Evolutionary conservation across 2,329 filamentous ascomycete genomes (phyloP).

Genomic region (Penicillium sp.): DNA sequence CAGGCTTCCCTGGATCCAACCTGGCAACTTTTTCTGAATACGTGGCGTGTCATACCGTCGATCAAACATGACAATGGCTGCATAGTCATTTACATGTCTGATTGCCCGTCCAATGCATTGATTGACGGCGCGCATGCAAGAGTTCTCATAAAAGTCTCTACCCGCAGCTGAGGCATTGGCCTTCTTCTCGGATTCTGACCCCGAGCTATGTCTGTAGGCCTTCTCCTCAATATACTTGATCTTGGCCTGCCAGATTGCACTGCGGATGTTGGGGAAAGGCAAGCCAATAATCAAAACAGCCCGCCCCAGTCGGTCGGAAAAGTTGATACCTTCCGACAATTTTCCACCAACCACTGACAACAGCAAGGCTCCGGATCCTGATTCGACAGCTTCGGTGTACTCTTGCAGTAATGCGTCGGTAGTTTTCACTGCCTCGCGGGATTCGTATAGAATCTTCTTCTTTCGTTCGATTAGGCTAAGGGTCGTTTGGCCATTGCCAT

Average conservation of each 20-base stretch:
- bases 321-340: constrained; percentile 97
- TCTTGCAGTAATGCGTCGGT: constrained; percentile 70
- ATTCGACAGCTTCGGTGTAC: constrained; percentile 69
- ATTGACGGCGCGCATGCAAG: constrained; percentile 95
- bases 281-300: constrained; percentile 90
- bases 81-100: constrained; percentile 83
- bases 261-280: constrained; percentile 87
- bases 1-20: constrained; percentile 80
- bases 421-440: constrained; percentile 44
- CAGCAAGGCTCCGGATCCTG: constrained; percentile 70
- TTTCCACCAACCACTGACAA: constrained; percentile 92
- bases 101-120: constrained; percentile 95
- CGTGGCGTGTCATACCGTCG: constrained; percentile 71
- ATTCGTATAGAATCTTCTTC: constrained; percentile 55
- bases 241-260: constrained; percentile 90
- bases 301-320: constrained; percentile 84
- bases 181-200: constrained; percentile 30
- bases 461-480: constrained; percentile 35
- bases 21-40: constrained; percentile 77
- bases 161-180: constrained; percentile 53
- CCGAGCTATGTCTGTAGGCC: constrained; percentile 36
- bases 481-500: constrained; percentile 28
- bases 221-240: constrained; percentile 79
- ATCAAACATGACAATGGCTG: constrained; percentile 84
- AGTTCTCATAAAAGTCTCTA: constrained; percentile 86